Conservation (phyloP, 1,284 basidiomycete species). For the Chondrostereum purpureum region DNA sequence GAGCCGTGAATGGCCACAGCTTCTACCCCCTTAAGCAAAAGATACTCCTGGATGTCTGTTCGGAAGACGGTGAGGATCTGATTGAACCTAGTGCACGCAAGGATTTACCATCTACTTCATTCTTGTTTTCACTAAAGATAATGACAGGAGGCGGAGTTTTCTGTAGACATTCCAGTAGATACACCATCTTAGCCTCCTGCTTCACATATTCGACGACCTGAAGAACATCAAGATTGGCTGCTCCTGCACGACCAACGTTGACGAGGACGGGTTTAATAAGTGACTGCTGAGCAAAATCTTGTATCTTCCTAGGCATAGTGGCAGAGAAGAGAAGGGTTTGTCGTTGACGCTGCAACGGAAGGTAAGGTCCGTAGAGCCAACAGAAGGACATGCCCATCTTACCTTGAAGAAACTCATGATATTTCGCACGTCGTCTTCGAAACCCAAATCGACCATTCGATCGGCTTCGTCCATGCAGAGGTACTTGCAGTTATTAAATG, state of each 20-base stretch:
- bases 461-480: conserved; percentile 99
- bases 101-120: conserved; percentile 87
- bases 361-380: not conserved
- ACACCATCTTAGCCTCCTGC: conserved; percentile 99
- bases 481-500: conserved; percentile 88
- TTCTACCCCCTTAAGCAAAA: conserved; percentile 94
- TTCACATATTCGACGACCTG: conserved; percentile 99
- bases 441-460: conserved; percentile 98
- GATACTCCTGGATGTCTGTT: conserved; percentile 94
- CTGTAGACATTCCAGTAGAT: conserved; percentile 93
- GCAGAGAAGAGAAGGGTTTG: conserved; percentile 98
- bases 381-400: conserved; percentile 15
- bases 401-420: conserved; percentile 99
- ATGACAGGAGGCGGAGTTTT: conserved; percentile 99
- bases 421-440: conserved; percentile 96
- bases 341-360: conserved; percentile 68
- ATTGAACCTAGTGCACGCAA: conserved; percentile 1
- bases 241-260: conserved; percentile 97
- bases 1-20: conserved; percentile 98
- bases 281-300: conserved; percentile 96
- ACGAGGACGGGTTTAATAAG: conserved; percentile 90
- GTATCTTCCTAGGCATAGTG: conserved; percentile 98
- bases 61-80: conserved; percentile 6
- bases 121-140: conserved; percentile 98
- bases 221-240: conserved; percentile 93